Evolutionary conservation across 108 stramenopile genomes (phyloP), one percentile per base, ranked within the genome.

Genomic region (Cyclotella cryptica): DNA sequence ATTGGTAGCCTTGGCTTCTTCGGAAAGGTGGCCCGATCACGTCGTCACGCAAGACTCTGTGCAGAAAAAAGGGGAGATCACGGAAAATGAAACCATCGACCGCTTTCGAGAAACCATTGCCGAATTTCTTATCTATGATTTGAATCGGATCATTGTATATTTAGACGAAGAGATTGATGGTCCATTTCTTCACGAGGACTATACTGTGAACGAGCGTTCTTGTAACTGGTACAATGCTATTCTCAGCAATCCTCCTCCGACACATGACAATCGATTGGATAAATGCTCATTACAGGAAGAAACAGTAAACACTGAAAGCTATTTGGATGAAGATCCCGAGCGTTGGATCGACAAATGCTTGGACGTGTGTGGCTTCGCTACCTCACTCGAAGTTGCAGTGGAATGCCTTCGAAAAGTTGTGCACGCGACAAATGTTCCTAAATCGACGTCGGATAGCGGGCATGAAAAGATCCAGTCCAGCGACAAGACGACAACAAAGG

Each of bases 91-190:
- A 44, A 22, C 43, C 21, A 29, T 46, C 1, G 21, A 10, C 43
- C 12, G 21, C 64, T 46, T 45, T 27, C 28, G 43, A 27, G 43
- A 65, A 27, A 29, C 41, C 28, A 67, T 54, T 62, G 61, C 60
- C 0, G 73, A 64, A 46, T 67, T 46, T 62, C 65, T 62, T 41
- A 68, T 30, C 42, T 66, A 24, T 71, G 68, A 59, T 29, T 57
- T 76, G 64, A 45, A 83, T 60, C 74, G 81, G 52, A 71, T 71
- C 39, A 62, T 83, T 53, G 19, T 58, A 42, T 75, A 69, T 29
- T 53, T 83, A 28, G 81, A 76, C 59, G 75, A 72, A 18, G 81
- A 83, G 64, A 66, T 83, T n/a, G 52, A 66, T 40, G 81, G 81
- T n/a, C 62, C 53, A 1, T 68, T 68, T 42, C 28, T 53, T 9